phyloP scores from a whole-genome alignment of 2,329 filamentous ascomycete genomes.

The Colletotrichum viniferum region DNA sequence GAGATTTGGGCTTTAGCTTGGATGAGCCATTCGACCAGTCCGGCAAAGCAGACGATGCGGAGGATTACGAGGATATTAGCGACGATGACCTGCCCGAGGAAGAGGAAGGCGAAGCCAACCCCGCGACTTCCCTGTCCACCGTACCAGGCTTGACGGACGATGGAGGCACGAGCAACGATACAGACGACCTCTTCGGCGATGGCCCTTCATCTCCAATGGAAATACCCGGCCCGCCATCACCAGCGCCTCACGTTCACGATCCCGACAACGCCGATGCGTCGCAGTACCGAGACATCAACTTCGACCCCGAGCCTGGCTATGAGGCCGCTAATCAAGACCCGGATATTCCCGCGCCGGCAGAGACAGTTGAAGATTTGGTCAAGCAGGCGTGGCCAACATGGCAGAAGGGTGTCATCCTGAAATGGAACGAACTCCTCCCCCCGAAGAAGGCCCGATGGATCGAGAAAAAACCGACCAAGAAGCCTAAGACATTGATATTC shows the following conservation, averaged over 20 bases:
- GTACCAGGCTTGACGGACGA: conserved; percentile 64
- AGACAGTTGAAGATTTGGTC: conserved; percentile 76
- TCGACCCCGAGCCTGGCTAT: conserved; percentile 47
- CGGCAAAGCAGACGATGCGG: conserved; percentile 89
- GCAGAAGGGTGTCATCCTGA: conserved; percentile 73
- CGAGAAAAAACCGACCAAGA: conserved; percentile 78
- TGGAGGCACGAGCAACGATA: conserved; percentile 62
- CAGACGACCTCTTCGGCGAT: conserved; percentile 74
- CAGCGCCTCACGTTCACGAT: conserved; percentile 46
- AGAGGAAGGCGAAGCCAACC: conserved; percentile 59
- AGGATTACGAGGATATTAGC: conserved; percentile 89
- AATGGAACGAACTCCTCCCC: conserved; percentile 83
- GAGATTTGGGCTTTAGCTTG: conserved; percentile 44
- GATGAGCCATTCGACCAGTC: conserved; percentile 61
- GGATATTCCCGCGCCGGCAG: conserved; percentile 70
- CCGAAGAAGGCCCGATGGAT: conserved; percentile 79
- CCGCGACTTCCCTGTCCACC: conserved; percentile 45
- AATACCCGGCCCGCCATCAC: conserved; percentile 47
- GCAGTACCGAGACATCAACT: conserved; percentile 49
- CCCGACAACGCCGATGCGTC: conserved; percentile 39
- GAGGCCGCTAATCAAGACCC: conserved; percentile 61
- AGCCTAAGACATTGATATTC: conserved; percentile 80
- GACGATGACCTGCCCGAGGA: conserved; percentile 91
- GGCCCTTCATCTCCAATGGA: conserved; percentile 53
- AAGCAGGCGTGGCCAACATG: conserved; percentile 84